These are phyloP conservation scores for Phytopythium helicoides DNA, from an alignment of 352 stramenopile genomes.

Conservation along the genomic window DNA sequence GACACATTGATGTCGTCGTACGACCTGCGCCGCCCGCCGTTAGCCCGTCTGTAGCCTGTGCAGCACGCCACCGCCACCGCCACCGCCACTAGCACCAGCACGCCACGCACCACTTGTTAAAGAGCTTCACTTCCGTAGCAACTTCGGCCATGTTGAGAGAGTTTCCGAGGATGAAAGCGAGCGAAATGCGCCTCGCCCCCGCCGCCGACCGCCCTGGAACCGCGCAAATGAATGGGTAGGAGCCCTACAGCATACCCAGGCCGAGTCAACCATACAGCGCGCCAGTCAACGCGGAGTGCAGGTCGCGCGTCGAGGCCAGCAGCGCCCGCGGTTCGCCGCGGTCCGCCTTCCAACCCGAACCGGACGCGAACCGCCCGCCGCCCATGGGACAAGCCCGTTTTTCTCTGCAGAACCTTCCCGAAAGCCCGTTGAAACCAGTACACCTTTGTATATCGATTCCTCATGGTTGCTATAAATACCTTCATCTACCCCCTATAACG, in stretches of 20 bases:
- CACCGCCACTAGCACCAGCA: neutral
- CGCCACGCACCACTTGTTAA: slow-evolving; percentile 92
- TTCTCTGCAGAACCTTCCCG: too few species aligned
- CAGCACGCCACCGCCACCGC: neutral
- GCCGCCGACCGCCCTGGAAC: slow-evolving; percentile 6
- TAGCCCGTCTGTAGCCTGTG: neutral
- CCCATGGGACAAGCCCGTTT: too few species aligned
- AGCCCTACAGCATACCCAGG: slow-evolving; percentile 55
- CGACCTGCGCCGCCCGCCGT: slow-evolving; percentile 59
- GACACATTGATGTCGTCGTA: slow-evolving; percentile 99
- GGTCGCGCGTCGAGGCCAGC: too few species aligned
- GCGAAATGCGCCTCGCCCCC: slow-evolving; percentile 8
- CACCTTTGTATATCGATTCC: too few species aligned
- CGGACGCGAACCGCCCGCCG: too few species aligned
- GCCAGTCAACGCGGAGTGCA: slow-evolving; percentile 14
- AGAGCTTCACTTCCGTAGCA: slow-evolving; percentile 93
- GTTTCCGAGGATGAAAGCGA: slow-evolving; percentile 85
- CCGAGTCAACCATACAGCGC: slow-evolving; percentile 59
- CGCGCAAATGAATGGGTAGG: slow-evolving; percentile 83
- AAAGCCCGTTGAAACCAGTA: too few species aligned
- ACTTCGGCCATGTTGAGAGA: slow-evolving; percentile 91
- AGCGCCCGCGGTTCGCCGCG: too few species aligned
- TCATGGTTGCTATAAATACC: too few species aligned
- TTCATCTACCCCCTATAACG: too few species aligned
- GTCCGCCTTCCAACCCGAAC: too few species aligned